Conservation (phyloP, 2,329 filamentous ascomycete species). For the Penicillium sp. region DNA sequence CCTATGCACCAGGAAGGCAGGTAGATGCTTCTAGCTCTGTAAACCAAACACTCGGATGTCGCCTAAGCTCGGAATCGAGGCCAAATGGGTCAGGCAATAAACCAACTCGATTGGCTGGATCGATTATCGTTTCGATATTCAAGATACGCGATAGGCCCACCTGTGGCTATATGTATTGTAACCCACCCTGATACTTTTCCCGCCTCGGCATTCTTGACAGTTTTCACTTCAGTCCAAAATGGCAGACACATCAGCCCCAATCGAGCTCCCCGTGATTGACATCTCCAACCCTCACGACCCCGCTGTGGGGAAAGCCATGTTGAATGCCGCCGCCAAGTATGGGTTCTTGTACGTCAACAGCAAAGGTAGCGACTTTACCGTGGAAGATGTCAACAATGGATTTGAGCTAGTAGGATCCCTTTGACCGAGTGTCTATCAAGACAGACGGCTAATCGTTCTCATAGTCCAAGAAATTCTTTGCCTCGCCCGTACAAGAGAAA, state of each 20-base stretch:
- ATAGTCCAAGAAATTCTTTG: constrained; percentile 74
- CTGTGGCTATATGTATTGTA: background rate
- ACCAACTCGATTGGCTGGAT: constrained; percentile 1
- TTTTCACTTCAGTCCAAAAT: constrained; percentile 17
- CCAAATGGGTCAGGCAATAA: background rate
- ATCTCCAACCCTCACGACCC: constrained; percentile 65
- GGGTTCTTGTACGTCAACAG: constrained; percentile 91
- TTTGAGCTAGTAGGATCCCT: constrained; percentile 68
- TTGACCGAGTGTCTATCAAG: background rate
- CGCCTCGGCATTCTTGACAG: too few relatives aligned
- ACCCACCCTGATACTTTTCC: constrained; percentile 9
- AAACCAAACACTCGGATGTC: constrained; percentile 12
- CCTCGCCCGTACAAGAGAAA: constrained; percentile 70
- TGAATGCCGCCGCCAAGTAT: constrained; percentile 77
- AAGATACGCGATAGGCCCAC: constrained; percentile 18
- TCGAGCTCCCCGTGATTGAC: constrained; percentile 77
- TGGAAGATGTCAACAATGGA: constrained; percentile 65
- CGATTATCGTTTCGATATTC: constrained; percentile 11
- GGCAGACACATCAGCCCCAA: constrained; percentile 28
- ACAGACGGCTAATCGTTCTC: background rate
- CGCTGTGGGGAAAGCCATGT: constrained; percentile 66
- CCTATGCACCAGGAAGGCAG: background rate
- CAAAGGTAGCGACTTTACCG: constrained; percentile 67
- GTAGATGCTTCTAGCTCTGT: background rate
- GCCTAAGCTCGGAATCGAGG: constrained; percentile 12